Evolutionary conservation across 352 stramenopile genomes (phyloP), one percentile per base, ranked within the genome.

Genomic region (Phytophthora cryptogea): DNA sequence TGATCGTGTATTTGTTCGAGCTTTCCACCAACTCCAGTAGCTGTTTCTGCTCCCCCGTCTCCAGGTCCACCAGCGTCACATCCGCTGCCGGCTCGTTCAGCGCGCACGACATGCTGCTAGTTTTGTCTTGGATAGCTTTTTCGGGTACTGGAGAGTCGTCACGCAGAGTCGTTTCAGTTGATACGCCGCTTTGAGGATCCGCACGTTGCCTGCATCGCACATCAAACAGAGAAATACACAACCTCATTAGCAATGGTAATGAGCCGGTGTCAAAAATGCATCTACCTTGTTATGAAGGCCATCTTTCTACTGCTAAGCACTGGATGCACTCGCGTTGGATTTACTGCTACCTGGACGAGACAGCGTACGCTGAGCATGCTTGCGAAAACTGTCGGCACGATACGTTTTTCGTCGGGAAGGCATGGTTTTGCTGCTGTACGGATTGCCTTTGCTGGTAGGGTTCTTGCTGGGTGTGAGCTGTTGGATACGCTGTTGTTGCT

Each of bases 401-500:
- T 86, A 89, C 28, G 66, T 78, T 53, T 76, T 78, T 45, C 80
- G 63, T 35, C 77, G 68, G 0, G 56, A 65, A 7, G 72, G 64
- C 28, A 71, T 76, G 7, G 70, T 72, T 39, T 81, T 85, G 67
- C 72, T 80, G 59, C 68, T 78, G 61, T 78, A 76, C 31, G 62
- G 27, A 13, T 59, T 65, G 37, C 73, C 59, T 28, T 66, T 72
- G 28, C 63, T 63, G 26, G 59, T 65, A 33, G 58, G 55, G 26
- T 64, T 65, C 44, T 61, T 71, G 43, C 65, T 80, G 28, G 60
- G 53, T 9, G 64, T 72, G 28, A 84, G 65, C 54, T 85, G 76
- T 59, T 83, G 73, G 20, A 78, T 74, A 40, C 77, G 75, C 56
- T 78, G 71, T 30, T 84, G 70, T 27, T 89, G 74, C 52, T 85